Percentiles rank a stretch among this genome's conserved stretches.
These are phyloP conservation scores for Allium cepa DNA, from an alignment of 106 monocot species.

Conservation along the genomic window DNA sequence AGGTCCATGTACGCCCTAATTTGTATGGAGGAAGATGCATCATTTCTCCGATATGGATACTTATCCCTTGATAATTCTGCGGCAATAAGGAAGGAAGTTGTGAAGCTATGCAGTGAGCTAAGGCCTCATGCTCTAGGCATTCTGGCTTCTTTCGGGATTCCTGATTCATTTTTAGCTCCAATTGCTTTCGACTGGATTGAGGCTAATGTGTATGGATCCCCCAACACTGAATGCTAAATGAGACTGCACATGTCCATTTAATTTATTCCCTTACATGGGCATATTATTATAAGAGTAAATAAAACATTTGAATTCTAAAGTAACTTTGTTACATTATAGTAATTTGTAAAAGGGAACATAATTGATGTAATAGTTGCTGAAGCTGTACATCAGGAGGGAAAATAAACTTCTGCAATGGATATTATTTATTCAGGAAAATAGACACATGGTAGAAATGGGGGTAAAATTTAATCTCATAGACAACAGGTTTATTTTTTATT, in stretches of 20 bases:
- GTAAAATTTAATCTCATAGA: no score
- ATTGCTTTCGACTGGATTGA: constrained; percentile 93
- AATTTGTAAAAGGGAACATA: no score
- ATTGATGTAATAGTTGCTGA: no score
- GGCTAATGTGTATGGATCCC: constrained; percentile 54
- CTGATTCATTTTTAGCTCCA: constrained; percentile 67
- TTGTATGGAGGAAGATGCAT: constrained; percentile 72
- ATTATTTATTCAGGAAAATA: no score
- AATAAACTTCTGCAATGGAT: no score
- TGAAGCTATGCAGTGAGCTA: constrained; percentile 45
- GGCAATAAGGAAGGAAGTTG: constrained; percentile 65
- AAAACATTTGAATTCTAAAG: no score
- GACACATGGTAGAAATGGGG: no score
- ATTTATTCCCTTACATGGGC: background rate
- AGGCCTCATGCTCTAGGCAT: constrained; percentile 70
- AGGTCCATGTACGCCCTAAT: constrained; percentile 74
- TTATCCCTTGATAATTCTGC: constrained; percentile 52
- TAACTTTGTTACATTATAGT: no score
- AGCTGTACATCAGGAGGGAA: no score
- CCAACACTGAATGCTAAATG: background rate
- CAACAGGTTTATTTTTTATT: no score
- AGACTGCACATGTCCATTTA: background rate
- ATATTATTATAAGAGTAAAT: no score
- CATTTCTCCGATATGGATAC: constrained; percentile 76
- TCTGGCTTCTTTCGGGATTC: constrained; percentile 81